Evolutionary conservation across 192 early-diverging fungal genomes (phyloP), one percentile per base, ranked within the genome.

Genomic region (Spizellomyces sp.): DNA sequence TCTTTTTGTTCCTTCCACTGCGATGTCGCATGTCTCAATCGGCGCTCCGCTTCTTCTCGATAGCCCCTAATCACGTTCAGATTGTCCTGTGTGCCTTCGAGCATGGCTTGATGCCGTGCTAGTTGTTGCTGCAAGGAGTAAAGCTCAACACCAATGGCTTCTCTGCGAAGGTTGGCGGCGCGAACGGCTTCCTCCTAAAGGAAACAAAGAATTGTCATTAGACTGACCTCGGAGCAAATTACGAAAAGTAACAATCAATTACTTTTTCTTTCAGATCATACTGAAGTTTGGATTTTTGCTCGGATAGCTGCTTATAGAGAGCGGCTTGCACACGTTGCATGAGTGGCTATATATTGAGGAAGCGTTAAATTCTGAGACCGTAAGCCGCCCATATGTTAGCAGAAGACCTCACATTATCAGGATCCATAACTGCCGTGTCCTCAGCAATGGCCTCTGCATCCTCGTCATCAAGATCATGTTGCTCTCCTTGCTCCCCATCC

Each of bases 61-160:
- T 77, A 78, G 9, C 75, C 71, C 62, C 77, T 74, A 55, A 88
- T 83, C 17, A 83, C 66, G 2, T 43, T 65, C 62, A 76, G 73
- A 62, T 82, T 84, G 54, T 87, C 81, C 64, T 84, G 74, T 9
- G 85, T 64, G 6, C 70, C 69, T 70, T 88, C 87, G 5, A 83
- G 69, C 45, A 81, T 69, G 47, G 85, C 79, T 56, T 88, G 87
- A 22, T 80, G 54, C 5, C 82, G 60, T 9, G 85, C 87, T 10
- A 88, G 73, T 65, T 88, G 87, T 56, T 88, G 87, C 64, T 88
- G 87, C 22, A 85, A 59, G 17, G 69, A 57, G 63, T 88, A 88
- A 41, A 88, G 69, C 72, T 86, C 83, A 2, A 84, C 87, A 73
- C 87, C 87, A 12, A 82, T 70, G 22, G 85, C 79, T 74, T 88